Evolutionary conservation across 2,329 filamentous ascomycete species (phyloP), one percentile per base, ranked within the genome.

Genomic region (Aspergillus sergii): DNA sequence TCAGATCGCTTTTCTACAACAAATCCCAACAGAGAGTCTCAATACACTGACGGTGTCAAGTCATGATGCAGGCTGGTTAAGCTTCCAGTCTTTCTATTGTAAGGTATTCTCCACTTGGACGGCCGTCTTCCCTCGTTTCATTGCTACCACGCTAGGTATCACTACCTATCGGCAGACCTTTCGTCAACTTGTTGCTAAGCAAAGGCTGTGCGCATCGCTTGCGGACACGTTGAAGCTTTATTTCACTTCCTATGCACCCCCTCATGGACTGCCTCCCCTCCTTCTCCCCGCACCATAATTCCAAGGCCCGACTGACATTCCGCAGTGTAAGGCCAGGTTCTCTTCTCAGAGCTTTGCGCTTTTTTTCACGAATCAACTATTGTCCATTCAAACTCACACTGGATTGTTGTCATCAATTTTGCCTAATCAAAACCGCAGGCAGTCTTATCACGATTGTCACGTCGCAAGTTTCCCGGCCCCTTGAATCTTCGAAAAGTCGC

Each of bases 1-100:
- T 60, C 60, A 62, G 41, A 60, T 60, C 34, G 21, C 50, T 28
- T 60, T 55, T 45, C 28, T 57, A 32, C 28, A 39, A 23, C 23
- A 48, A 57, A 61, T 46, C 51, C 21, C 21, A 32, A 16, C 48
- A 34, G 23, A 54, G 48, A 30, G 21, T 30, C 41, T 57, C 19
- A 23, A 30, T 34, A 63, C 53, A 59, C 61, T 62, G 64, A 64
- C 58, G 39, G 59, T 60, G 23, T 53, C 39, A 55, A 50, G 58
- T 57, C 58, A 66, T 63, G 46, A 71, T 70, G 69, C 64, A 61
- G 61, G 59, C 63, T 60, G 64, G 61, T 60, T 66, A 68, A 64
- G 55, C 26, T 45, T 60, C 48, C 60, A 28, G 28, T 43, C 32
- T 59, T 60, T 63, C 30, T n/a, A 12, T 62, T 53, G 55, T 62